Base-by-base conservation (phyloP, 805 yeast genomes). In the Cyberlindnera samutprakarnensis region DNA sequence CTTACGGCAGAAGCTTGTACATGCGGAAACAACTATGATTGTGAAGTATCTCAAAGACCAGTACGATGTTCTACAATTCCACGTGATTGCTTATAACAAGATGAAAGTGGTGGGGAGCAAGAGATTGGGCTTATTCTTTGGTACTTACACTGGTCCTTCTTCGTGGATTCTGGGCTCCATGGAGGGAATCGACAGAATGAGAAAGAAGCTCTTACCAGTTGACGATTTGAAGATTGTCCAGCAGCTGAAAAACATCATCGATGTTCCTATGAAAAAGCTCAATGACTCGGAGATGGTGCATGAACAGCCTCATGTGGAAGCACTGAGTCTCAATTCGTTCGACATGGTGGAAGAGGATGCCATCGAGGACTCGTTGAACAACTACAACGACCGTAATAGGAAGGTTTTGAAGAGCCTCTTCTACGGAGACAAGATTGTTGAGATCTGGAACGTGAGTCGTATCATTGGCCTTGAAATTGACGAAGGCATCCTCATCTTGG, bases 401-500 rank as follows among this genome's bases (percentile, higher is more conserved):
- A 80, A 78, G 46, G 79, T 86, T 1, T 57, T 85, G 14, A 66
- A 88, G 36, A 71, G 83, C 44, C 57, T 86, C 33, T 75, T 61
- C 43, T 68, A 73, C 31, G 82, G 82, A 12, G 96, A 86, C 51
- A 68, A 67, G 28, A 82, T 87, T 16, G 68, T 62, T n/a, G 72
- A 72, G 11, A 57, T 86, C 13, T 78, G 84, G 78, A 86, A 86
- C 50, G 75, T 82, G 1, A 74, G 88, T 33, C 74, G 76, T 30
- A 72, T 87, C 14, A 59, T 78, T 36, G 95, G 95, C 0, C 57
- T 86, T n/a, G 83, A 77, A 19, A 75, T 87, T 2, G 61, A 69
- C 13, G 94, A 85, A 47, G 83, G 90, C 12, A 64, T 86, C 23
- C 57, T 86, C 53, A 80, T 86, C 18, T 52, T 78, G 23, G 94